Conservation (phyloP, 2,329 filamentous ascomycete genomes). For the Cladophialophora chaetospira region DNA sequence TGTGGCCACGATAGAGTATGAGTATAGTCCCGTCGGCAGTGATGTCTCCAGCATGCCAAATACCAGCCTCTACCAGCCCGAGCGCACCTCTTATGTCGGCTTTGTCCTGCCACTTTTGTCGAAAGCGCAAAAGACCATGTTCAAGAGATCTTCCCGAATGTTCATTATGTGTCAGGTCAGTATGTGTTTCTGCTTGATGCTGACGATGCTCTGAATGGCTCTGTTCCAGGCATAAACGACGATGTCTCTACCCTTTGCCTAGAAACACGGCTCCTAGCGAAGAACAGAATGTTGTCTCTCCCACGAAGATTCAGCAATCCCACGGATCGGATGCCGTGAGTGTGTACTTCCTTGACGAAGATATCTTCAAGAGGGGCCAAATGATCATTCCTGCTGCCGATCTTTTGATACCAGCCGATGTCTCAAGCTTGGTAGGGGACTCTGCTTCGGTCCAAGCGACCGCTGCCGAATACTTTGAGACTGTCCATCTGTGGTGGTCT, state of each 20-base stretch:
- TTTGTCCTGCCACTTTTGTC: conserved; percentile 3
- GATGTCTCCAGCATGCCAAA: too few species aligned
- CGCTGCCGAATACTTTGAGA: conserved; percentile 23
- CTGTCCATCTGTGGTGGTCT: conserved; percentile 34
- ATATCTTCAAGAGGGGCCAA: neutral
- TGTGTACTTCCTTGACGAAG: conserved; percentile 3
- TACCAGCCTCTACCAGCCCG: too few species aligned
- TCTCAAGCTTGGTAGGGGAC: neutral
- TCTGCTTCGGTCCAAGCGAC: neutral
- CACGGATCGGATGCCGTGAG: neutral
- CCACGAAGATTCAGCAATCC: neutral
- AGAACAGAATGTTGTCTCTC: neutral
- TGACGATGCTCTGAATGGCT: neutral
- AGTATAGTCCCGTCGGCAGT: too few species aligned
- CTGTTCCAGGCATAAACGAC: neutral
- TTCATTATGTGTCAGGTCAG: conserved; percentile 7
- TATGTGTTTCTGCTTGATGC: neutral
- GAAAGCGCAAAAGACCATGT: neutral
- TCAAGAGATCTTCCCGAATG: neutral
- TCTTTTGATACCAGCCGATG: neutral
- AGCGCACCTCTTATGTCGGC: too few species aligned
- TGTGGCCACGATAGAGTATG: too few species aligned
- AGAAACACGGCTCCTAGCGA: neutral
- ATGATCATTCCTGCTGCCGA: neutral
- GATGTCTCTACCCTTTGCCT: neutral